These are phyloP conservation scores for Crassisporium funariophilum DNA, from an alignment of 768 basidiomycete genomes.

Conservation along the genomic window DNA sequence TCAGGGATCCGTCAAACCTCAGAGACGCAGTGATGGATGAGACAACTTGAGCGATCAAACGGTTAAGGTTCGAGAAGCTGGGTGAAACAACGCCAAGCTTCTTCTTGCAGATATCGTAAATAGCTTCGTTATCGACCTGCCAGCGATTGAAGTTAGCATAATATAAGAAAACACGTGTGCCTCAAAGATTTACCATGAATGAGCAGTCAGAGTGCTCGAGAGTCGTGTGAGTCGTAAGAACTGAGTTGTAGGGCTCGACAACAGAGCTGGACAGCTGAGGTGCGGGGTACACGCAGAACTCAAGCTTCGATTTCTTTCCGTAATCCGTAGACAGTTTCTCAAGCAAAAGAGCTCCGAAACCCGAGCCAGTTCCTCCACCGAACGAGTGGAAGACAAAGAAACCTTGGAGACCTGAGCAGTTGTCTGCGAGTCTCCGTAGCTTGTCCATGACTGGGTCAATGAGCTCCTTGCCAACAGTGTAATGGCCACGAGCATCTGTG, in stretches of 20 bases:
- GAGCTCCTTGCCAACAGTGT: constrained; percentile 97
- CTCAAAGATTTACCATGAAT: constrained; percentile 81
- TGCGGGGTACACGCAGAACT: constrained; percentile 96
- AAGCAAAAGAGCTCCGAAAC: constrained; percentile 94
- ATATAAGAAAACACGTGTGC: constrained; percentile 1
- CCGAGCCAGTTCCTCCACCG: constrained; percentile 98
- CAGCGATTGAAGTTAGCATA: constrained; percentile 8
- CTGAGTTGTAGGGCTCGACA: constrained; percentile 97
- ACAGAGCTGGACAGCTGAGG: constrained; percentile 93
- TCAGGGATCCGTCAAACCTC: constrained; percentile 94
- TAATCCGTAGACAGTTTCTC: constrained; percentile 97
- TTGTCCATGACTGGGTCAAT: constrained; percentile 97
- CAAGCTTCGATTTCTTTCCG: constrained; percentile 98
- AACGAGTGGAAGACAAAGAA: constrained; percentile 99
- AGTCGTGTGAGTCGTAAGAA: constrained; percentile 96
- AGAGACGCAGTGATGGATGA: constrained; percentile 96
- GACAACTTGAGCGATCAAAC: constrained; percentile 96
- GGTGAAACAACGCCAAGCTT: constrained; percentile 83
- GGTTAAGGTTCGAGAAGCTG: constrained; percentile 91
- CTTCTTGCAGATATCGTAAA: constrained; percentile 98
- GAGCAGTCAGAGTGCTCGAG: constrained; percentile 99
- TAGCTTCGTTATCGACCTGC: constrained; percentile 88
- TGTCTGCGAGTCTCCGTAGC: constrained; percentile 91
- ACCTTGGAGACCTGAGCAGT: constrained; percentile 95
- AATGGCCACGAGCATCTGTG: constrained; percentile 94